Evolutionary conservation across 148 eudicot species (phyloP).

Genomic region (Chenopodium formosanum): DNA sequence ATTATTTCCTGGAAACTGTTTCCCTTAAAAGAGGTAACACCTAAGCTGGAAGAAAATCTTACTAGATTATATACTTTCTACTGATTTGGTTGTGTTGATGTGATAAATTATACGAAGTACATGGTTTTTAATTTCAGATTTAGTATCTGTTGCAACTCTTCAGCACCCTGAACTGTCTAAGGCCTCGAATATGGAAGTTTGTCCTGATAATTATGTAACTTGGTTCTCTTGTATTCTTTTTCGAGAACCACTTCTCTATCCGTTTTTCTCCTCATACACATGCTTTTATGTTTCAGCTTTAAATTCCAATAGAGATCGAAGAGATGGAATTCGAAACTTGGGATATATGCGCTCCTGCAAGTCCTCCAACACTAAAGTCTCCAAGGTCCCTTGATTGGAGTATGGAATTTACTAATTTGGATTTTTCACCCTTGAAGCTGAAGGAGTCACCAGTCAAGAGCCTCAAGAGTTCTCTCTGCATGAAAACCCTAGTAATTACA

Average conservation of each 20-base stretch:
- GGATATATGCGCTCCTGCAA: constrained; percentile 4
- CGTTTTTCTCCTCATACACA: neutral
- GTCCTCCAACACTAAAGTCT: constrained; percentile 17
- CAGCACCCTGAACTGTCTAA: neutral
- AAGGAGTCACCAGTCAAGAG: constrained; percentile 22
- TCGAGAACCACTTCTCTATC: neutral
- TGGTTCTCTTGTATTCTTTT: neutral
- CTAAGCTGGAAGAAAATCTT: too few species aligned
- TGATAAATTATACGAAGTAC: neutral
- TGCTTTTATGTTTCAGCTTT: constrained; percentile 16
- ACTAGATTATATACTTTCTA: neutral
- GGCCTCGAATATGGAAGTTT: constrained; percentile 11
- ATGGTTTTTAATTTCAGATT: constrained; percentile 16
- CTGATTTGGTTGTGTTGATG: neutral
- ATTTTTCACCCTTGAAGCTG: constrained; percentile 26
- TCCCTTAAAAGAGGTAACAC: constrained; percentile 18
- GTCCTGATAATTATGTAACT: neutral
- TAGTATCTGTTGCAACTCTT: neutral
- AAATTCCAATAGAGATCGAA: neutral
- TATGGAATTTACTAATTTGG: constrained; percentile 11
- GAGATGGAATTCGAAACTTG: constrained; percentile 19
- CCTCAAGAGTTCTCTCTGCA: neutral
- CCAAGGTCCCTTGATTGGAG: constrained; percentile 18
- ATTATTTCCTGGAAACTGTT: constrained; percentile 29
- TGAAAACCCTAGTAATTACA: neutral